Base-by-base conservation (phyloP, 2,329 filamentous ascomycete species). In the Colletotrichum kahawae region DNA sequence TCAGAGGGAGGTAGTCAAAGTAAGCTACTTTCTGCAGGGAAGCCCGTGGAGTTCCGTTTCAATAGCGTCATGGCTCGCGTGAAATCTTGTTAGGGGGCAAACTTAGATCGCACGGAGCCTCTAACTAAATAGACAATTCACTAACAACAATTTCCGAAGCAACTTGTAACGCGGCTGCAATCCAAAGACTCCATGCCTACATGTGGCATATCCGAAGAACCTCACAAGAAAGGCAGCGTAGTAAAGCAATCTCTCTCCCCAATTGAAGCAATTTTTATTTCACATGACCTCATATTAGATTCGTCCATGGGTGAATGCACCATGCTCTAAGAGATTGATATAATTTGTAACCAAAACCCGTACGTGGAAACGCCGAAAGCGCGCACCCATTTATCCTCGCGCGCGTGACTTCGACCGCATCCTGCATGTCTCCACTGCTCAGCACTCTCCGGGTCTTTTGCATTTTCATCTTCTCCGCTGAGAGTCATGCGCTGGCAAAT, bases 201-300 rank as follows among this genome's bases (percentile, higher is more conserved):
- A 43, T 10, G 38, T 10, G 10, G 0, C 38, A 38, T n/a, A 43
- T 43, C 16, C 8, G 38, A 43, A n/a, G 18, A 48, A 0, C 43
- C n/a, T 0, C 18, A 21, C 12, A 16, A 48, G 43, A n/a, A 48
- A 48, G 43, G n/a, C 43, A 48, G 1, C 0, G 43, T 48, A 21
- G 43, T 48, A 6, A 7, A 4, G 2, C 5, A 3, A 5, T 43
- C 43, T n/a, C 10, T 12, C 10, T 18, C 18, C 10, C 38, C 18
- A 1, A 48, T 48, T 1, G 10, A n/a, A 48, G 38, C 38, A 21
- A 33, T 33, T 12, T n/a, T 43, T 9, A 43, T 43, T 43, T 10
- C 1, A 10, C 18, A 43, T 0, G 3, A 43, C n/a, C 18, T 43
- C 38, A n/a, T 18, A 43, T 43, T n/a, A 0, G 0, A 43, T 21